Conservation (phyloP, 345 rosid genomes). For the Citrus australasica region DNA sequence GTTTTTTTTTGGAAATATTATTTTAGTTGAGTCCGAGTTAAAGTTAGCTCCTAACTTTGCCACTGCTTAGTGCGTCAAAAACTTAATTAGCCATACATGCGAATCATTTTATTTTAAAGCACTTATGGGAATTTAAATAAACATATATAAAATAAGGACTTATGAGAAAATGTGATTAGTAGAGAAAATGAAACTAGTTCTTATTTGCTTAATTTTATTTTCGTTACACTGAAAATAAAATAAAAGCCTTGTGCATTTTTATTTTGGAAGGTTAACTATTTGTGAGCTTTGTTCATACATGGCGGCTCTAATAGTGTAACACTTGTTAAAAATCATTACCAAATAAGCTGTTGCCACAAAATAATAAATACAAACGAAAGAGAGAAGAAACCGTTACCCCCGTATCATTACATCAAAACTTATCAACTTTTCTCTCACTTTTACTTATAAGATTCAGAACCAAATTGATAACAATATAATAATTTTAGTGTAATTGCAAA, state of each 20-base stretch:
- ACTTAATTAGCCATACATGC: too few species aligned
- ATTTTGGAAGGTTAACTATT: neutral
- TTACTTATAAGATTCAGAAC: neutral
- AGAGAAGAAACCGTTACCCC: too few species aligned
- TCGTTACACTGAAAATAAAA: neutral
- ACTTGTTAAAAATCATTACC: neutral
- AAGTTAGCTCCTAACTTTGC: too few species aligned
- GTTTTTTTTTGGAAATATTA: too few species aligned
- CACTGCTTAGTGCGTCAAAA: too few species aligned
- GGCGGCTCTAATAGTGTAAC: neutral
- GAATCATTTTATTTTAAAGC: neutral
- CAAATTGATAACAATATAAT: too few species aligned
- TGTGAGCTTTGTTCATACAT: neutral
- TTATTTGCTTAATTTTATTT: neutral
- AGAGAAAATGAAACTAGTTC: neutral
- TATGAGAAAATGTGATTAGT: too few species aligned
- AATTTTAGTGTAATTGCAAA: neutral
- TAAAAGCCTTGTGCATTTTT: too few species aligned
- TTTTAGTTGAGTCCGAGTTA: too few species aligned
- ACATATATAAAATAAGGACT: neutral
- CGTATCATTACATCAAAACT: neutral
- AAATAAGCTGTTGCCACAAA: neutral
- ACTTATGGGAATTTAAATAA: neutral
- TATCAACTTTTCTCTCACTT: neutral
- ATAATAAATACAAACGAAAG: neutral